These are phyloP conservation scores for Celoporthe dispersa DNA, from an alignment of 2,329 filamentous ascomycete genomes.

Conservation along the genomic window DNA sequence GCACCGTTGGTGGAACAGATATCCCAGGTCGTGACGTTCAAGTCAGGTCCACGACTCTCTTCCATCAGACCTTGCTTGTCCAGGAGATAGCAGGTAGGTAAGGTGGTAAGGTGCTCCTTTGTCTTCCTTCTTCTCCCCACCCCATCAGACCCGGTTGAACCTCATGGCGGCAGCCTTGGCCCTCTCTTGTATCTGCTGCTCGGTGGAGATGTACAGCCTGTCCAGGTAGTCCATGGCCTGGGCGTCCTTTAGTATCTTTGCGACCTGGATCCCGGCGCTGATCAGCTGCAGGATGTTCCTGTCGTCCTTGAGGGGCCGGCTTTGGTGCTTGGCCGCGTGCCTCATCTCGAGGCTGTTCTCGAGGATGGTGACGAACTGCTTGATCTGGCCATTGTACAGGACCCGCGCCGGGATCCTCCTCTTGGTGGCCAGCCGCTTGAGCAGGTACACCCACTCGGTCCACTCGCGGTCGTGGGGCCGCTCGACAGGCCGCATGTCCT, in stretches of 20 bases:
- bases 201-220: slow-evolving; percentile 79
- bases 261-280: slow-evolving; percentile 84
- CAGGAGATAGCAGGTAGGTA: neutral
- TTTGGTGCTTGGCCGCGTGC: slow-evolving; percentile 82
- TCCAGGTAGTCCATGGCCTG: slow-evolving; percentile 83
- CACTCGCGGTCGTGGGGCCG: slow-evolving; percentile 79
- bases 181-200: slow-evolving; percentile 76
- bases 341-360: slow-evolving; percentile 90
- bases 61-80: neutral
- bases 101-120: neutral
- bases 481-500: slow-evolving; percentile 79
- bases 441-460: slow-evolving; percentile 89
- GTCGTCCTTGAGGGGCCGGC: slow-evolving; percentile 83
- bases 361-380: slow-evolving; percentile 85
- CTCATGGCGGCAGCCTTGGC: slow-evolving; percentile 47
- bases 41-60: neutral
- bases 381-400: slow-evolving; percentile 88
- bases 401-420: slow-evolving; percentile 82
- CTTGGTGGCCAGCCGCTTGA: slow-evolving; percentile 85
- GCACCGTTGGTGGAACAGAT: slow-evolving; percentile 17
- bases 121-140: neutral
- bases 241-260: slow-evolving; percentile 84
- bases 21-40: neutral
- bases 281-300: slow-evolving; percentile 87
- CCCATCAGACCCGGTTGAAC: slow-evolving; percentile 40